Percentiles rank a stretch among this genome's conserved stretches.
These are phyloP conservation scores for Thecamonas trahens DNA, from an alignment of 78 protist genomes.

Conservation along the genomic window DNA sequence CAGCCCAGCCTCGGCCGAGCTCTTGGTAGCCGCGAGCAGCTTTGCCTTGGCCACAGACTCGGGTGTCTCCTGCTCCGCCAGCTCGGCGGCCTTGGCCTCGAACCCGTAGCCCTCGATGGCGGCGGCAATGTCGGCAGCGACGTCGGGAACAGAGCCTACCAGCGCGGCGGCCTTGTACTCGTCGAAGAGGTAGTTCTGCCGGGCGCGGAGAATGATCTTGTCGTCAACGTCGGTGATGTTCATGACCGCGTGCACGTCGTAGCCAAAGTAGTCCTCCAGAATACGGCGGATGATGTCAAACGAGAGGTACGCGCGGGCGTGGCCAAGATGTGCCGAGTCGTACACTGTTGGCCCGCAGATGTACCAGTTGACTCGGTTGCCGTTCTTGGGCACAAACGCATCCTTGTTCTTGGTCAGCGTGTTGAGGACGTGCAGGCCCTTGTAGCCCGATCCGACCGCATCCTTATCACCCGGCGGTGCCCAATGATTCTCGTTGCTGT, in stretches of 20 bases:
- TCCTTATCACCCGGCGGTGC: too few relatives aligned
- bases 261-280: conserved; percentile 80
- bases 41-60: too few relatives aligned
- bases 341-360: conserved; percentile 99
- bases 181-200: conserved; percentile 44
- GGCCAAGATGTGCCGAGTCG: conserved; percentile 94
- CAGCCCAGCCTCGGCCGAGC: too few relatives aligned
- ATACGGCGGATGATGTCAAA: conserved; percentile 93
- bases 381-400: conserved; percentile 13
- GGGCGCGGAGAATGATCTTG: conserved; percentile 87
- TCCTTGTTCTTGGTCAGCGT: conserved; percentile 1
- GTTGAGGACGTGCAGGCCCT: background rate
- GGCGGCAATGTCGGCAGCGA: background rate
- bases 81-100: background rate
- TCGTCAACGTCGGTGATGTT: conserved; percentile 99
- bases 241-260: conserved; percentile 74
- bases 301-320: conserved; percentile 83
- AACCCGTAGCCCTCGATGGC: background rate
- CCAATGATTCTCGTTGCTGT: too few relatives aligned
- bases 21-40: too few relatives aligned
- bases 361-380: conserved; percentile 70
- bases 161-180: background rate
- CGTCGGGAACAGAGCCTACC: background rate
- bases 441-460: too few relatives aligned
- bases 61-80: too few relatives aligned